These are phyloP conservation scores for Sordariomycetes sp. DNA, from an alignment of 2,329 filamentous ascomycete genomes.

Conservation along the genomic window DNA sequence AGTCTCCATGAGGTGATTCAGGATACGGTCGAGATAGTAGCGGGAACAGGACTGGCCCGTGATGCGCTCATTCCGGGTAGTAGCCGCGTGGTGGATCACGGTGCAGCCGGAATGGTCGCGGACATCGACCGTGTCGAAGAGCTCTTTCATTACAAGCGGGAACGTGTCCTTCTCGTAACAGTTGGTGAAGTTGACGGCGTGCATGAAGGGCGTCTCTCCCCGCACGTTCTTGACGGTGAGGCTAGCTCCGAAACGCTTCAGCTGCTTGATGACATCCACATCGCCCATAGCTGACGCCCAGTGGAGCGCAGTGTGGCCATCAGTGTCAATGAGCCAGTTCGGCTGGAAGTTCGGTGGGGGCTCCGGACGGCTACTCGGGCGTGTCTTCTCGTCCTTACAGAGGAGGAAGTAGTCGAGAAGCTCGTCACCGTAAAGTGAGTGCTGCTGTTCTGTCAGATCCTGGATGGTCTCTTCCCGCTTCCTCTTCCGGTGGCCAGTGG, in stretches of 20 bases:
- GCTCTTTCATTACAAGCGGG: constrained; percentile 69
- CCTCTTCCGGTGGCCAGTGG: constrained; percentile 58
- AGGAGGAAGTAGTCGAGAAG: constrained; percentile 94
- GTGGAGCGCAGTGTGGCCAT: constrained; percentile 85
- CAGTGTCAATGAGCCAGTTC: constrained; percentile 86
- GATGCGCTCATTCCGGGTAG: constrained; percentile 69
- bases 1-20: constrained; percentile 75
- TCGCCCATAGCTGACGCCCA: constrained; percentile 99
- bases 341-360: constrained; percentile 81
- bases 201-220: constrained; percentile 88
- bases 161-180: constrained; percentile 92
- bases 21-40: constrained; percentile 86
- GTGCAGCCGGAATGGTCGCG: constrained; percentile 75
- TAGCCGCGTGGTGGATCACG: constrained; percentile 88
- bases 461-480: constrained; percentile 59
- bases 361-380: constrained; percentile 58
- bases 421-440: constrained; percentile 85
- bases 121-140: constrained; percentile 70
- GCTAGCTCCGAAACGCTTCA: constrained; percentile 71
- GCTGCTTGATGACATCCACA: constrained; percentile 77
- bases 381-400: constrained; percentile 58
- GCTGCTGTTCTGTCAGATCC: constrained; percentile 65
- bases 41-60: constrained; percentile 81
- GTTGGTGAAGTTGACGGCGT: constrained; percentile 91
- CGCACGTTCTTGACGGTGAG: constrained; percentile 59